Evolutionary conservation across 371 early-diverging fungal species (phyloP), one percentile per base, ranked within the genome.

Genomic region (Actinomucor elegans): DNA sequence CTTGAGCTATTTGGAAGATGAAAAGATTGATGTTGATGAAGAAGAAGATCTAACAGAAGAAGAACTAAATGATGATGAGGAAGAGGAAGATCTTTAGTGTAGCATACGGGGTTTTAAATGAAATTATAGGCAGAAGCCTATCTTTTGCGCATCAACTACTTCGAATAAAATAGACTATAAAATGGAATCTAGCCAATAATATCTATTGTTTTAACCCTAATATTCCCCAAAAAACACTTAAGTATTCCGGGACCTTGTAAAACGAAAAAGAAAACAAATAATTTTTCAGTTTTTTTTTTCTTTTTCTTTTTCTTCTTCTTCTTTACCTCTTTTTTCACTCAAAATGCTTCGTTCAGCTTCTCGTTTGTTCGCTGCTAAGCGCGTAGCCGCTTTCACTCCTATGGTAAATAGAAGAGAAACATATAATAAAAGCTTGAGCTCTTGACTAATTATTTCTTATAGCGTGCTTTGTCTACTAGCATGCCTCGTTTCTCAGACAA

Each of bases 311-410:
- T 45, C 47, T 57, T 51, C 34, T 51, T 55, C 28, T 45, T 50
- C 49, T 43, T 44, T 49, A 35, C 54, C 42, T 61, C 35, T 61
- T 54, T 55, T 33, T 50, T 55, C 14, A 21, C n/a, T 40, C 20
- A 42, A 18, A 26, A 76, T 76, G 77, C 77, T 76, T 73, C 73
- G 77, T 57, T 64, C 67, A 63, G 62, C 77, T 41, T 61, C 73
- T 64, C 77, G 77, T 57, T 58, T 76, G 48, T 61, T 76, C 57
- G 71, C 69, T 57, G 68, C 73, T 53, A 70, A 64, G 46, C 54
- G 50, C 47, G 63, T 66, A 24, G 40, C 50, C 50, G 55, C 61
- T 51, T 61, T 61, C 52, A 36, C 51, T 21, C 52, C 61, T 17
- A 56, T 61, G 61, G 61, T 61, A 61, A 51, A 37, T n/a, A 17